A percentile compares a stretch with the other conserved stretches of the same genome.
These are phyloP conservation scores for Neurospora sp. DNA, from an alignment of 495 filamentous ascomycete species.

Conservation along the genomic window DNA sequence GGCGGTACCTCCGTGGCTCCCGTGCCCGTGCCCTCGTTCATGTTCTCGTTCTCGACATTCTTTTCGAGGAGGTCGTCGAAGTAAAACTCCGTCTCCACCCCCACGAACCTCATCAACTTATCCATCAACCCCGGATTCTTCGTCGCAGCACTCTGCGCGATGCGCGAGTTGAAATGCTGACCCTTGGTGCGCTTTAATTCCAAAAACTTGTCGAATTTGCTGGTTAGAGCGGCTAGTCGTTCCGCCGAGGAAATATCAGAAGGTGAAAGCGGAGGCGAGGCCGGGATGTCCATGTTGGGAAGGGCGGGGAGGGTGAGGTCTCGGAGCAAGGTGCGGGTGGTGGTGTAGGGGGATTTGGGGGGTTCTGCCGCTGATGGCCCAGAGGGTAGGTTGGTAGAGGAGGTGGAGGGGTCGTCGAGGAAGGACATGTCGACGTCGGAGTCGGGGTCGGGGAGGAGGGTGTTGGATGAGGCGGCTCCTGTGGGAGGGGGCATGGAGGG, in stretches of 20 bases:
- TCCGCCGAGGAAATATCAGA: slow-evolving; percentile 24
- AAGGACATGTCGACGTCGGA: slow-evolving; percentile 15
- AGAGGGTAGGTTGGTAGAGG: background rate
- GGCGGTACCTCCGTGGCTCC: background rate
- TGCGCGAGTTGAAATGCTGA: slow-evolving; percentile 81
- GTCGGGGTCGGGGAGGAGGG: slow-evolving; percentile 3
- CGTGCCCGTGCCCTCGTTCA: too few species aligned
- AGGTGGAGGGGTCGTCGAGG: slow-evolving; percentile 4
- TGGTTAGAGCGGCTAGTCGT: slow-evolving; percentile 33
- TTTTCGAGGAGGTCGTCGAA: slow-evolving; percentile 25
- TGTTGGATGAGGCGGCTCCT: background rate
- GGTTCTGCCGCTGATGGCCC: slow-evolving; percentile 9
- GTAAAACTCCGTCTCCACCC: slow-evolving; percentile 38
- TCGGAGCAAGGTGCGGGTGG: slow-evolving; percentile 55
- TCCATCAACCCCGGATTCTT: slow-evolving; percentile 72
- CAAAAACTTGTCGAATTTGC: slow-evolving; percentile 77
- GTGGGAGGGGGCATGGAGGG: slow-evolving; percentile 9
- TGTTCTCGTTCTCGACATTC: too few species aligned
- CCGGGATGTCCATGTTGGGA: slow-evolving; percentile 72
- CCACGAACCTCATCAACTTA: slow-evolving; percentile 74
- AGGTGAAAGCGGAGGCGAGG: slow-evolving; percentile 73
- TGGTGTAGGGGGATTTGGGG: slow-evolving; percentile 60
- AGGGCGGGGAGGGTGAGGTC: slow-evolving; percentile 77
- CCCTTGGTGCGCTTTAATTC: slow-evolving; percentile 67
- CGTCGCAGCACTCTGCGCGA: slow-evolving; percentile 58